Base-by-base conservation (phyloP, 2,329 filamentous ascomycete genomes). In the Colletotrichum lindemuthianum region DNA sequence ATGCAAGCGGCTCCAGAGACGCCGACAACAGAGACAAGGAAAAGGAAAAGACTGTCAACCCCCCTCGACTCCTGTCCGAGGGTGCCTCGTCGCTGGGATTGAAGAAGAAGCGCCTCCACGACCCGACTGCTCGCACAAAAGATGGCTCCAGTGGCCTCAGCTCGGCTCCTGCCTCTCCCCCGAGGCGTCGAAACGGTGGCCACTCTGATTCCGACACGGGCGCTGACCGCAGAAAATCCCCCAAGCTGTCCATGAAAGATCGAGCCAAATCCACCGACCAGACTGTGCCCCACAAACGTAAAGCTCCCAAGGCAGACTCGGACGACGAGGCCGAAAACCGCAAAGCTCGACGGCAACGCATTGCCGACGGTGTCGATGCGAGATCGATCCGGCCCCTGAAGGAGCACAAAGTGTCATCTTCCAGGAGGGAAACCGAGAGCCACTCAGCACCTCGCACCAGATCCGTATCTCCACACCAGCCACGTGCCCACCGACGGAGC, bases 401-500 rank as follows among this genome's bases (percentile, higher is more conserved):
- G 12, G 78, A 79, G 15, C 65, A 68, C 39, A 81, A 76, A 66
- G 60, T 72, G 9, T 67, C 75, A 11, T 72, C 76, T 50, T 52
- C 70, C 4, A 76, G 74, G 59, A 63, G 71, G 16, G 72, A 74
- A 43, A 70, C 74, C 60, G 78, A 81, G 10, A 70, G 79, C 60
- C 60, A 66, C 49, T 64, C 63, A 55, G 59, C 59, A 49, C 65
- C 63, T 65, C 63, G 60, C 43, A 66, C 63, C 59, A 75, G 84
- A 66, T 92, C 90, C 9, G 76, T 81, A 16, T 92, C 90, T 15
- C 89, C 89, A 10, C 85, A 82, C 51, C 85, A 82, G 47, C 74
- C 79, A 52, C 83, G 84, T 69, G 73, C 77, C 34, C 89, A 92
- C 72, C 84, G 88, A 57, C 84, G 89, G 64, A 90, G 88, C 69